Evolutionary conservation across 306 rosid genomes (phyloP), one percentile per base, ranked within the genome.

Genomic region (Cucurbita argyrosperma): DNA sequence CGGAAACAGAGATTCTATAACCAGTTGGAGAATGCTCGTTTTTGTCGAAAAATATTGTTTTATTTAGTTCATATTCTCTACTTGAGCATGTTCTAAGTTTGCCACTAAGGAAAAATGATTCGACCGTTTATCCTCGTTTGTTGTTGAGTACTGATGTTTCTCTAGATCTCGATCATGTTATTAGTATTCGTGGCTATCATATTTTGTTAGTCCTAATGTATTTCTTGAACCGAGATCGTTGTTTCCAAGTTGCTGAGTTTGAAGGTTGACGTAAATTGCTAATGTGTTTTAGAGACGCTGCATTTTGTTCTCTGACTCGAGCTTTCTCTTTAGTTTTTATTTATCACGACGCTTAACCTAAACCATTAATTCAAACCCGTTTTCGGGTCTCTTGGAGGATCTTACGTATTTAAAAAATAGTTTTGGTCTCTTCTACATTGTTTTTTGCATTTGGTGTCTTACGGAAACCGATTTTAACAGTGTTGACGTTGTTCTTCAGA

Each of bases 401-500:
- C 37, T 14, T 67, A 21, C 37, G 38, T 67, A 6, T 65, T 39
- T 42, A 40, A 45, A 45, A 62, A 68, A 23, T 1, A 57, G 55
- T 47, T 35, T 63, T 39, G 16, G 39, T 16, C 6, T 13, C 4
- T 55, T 37, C 30, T 40, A 39, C 58, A 19, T 13, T 71, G n/a
- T 40, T 60, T 59, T 23, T 42, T 23, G 50, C 43, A 37, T 40
- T 49, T 40, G 40, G 21, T 71, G 13, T 3, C 71, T 45, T 19
- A 26, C 40, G n/a, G 68, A n/a, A 47, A 18, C 21, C 61, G 38
- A 38, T 49, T 58, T 67, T 39, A 76, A 23, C 30, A 63, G 45
- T 45, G 38, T 65, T 11, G 21, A 45, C 18, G 53, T 51, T 79
- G 78, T 81, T 82, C 70, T 57, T 74, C 96, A 92, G 98, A 92